Conservation (phyloP, 2,329 filamentous ascomycete genomes). For the Aschersonia sp. region DNA sequence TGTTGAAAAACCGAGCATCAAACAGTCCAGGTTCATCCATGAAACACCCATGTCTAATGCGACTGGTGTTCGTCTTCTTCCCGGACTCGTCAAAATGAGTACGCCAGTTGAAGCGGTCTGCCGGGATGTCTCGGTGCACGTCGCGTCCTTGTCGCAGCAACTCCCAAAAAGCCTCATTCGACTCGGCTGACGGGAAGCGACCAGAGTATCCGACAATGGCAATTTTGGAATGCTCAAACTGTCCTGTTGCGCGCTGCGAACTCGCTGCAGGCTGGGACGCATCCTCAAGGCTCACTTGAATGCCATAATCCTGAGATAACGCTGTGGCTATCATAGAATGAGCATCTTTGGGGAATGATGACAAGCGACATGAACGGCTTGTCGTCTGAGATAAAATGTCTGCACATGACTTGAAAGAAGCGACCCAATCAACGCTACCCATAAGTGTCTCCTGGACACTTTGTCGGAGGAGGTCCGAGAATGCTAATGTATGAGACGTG, state of each 20-base stretch:
- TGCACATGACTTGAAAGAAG: not conserved
- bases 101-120: constrained; percentile 53
- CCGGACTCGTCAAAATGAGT: constrained; percentile 54
- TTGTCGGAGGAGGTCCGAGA: not conserved
- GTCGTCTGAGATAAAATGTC: not conserved
- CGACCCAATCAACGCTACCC: not conserved
- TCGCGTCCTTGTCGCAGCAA: constrained; percentile 30
- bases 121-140: constrained; percentile 47
- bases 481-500: not conserved
- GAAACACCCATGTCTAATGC: constrained; percentile 57
- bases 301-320: not conserved
- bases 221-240: constrained; percentile 18
- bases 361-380: not conserved
- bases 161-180: constrained; percentile 37
- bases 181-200: constrained; percentile 22
- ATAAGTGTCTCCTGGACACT: not conserved
- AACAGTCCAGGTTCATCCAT: constrained; percentile 59
- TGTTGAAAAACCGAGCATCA: constrained; percentile 69
- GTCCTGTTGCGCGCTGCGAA: not conserved
- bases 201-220: constrained; percentile 57
- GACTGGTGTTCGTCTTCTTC: constrained; percentile 52
- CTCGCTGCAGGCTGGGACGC: not conserved
- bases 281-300: not conserved
- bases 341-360: not conserved
- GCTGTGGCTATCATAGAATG: not conserved